These are phyloP conservation scores for Colletotrichum godetiae DNA, from an alignment of 2,329 filamentous ascomycete species.

Conservation along the genomic window DNA sequence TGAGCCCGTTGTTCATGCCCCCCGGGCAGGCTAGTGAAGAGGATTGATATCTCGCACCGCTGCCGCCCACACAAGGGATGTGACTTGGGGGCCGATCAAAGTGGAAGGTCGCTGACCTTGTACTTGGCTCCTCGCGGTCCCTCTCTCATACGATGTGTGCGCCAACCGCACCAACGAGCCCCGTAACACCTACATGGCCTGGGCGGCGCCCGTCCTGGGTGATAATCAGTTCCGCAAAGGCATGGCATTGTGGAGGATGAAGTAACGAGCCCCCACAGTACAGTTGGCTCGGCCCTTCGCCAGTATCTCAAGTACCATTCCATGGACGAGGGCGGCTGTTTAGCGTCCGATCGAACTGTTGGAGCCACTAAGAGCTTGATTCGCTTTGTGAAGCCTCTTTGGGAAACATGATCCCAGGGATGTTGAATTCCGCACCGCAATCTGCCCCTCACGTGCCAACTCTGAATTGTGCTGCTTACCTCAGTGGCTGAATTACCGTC, in stretches of 20 bases:
- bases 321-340: conserved; percentile 20
- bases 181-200: conserved; percentile 24
- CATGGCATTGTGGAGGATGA: conserved; percentile 28
- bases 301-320: conserved; percentile 17
- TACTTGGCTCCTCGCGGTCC: conserved; percentile 16
- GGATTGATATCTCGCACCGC: conserved; percentile 18
- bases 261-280: conserved; percentile 4
- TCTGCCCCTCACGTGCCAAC: conserved; percentile 1
- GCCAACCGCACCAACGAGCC: background rate
- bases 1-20: background rate
- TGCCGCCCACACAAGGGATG: conserved; percentile 26
- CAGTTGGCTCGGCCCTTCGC: conserved; percentile 7
- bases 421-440: conserved; percentile 26
- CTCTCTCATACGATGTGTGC: conserved; percentile 27
- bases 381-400: conserved; percentile 38
- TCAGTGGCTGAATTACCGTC: background rate
- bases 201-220: conserved; percentile 27
- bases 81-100: conserved; percentile 34
- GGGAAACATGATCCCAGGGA: conserved; percentile 14
- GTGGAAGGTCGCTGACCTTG: conserved; percentile 30
- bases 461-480: background rate
- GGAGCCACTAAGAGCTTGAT: conserved; percentile 34
- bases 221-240: conserved; percentile 31
- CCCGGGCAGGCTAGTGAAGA: conserved; percentile 1
- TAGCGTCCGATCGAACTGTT: conserved; percentile 32